Percentiles rank a stretch among this genome's conserved stretches.
Conservation (phyloP, 2,329 filamentous ascomycete genomes). For the Penicillium griseofulvum region DNA sequence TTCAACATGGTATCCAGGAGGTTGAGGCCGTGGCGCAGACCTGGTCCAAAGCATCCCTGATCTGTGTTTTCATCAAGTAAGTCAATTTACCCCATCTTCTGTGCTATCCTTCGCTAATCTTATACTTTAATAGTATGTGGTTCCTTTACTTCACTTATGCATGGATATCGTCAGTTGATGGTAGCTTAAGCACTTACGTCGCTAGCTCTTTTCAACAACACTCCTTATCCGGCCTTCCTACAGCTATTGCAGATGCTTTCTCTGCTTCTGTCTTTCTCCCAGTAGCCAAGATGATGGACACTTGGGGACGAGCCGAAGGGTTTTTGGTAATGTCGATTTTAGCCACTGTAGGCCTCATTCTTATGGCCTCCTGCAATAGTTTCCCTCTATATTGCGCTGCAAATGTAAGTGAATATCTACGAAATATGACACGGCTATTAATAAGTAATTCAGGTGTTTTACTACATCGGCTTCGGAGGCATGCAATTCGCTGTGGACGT, state of each 20-base stretch:
- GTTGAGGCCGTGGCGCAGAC: conserved; percentile 47
- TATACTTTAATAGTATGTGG: conserved; percentile 17
- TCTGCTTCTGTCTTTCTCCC: conserved; percentile 58
- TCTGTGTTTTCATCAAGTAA: conserved; percentile 19
- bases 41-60: conserved; percentile 40
- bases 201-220: conserved; percentile 20
- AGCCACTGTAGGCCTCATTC: conserved; percentile 52
- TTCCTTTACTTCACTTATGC: conserved; percentile 23
- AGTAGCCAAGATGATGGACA: conserved; percentile 62
- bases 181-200: conserved; percentile 17
- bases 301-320: conserved; percentile 61
- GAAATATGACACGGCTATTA: background rate
- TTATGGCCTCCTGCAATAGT: conserved; percentile 61
- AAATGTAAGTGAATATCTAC: conserved; percentile 11
- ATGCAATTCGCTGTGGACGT: conserved; percentile 57
- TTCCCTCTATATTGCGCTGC: conserved; percentile 62
- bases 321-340: conserved; percentile 50
- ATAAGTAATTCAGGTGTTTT: conserved; percentile 29
- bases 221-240: conserved; percentile 14
- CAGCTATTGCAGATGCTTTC: conserved; percentile 51
- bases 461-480: conserved; percentile 54
- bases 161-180: conserved; percentile 14
- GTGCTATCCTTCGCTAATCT: background rate
- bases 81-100: background rate
- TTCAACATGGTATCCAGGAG: conserved; percentile 46